Percentiles rank a stretch among this genome's conserved stretches.
These are phyloP conservation scores for Neophaeococcomyces aloes DNA, from an alignment of 2,329 filamentous ascomycete species.

Conservation along the genomic window DNA sequence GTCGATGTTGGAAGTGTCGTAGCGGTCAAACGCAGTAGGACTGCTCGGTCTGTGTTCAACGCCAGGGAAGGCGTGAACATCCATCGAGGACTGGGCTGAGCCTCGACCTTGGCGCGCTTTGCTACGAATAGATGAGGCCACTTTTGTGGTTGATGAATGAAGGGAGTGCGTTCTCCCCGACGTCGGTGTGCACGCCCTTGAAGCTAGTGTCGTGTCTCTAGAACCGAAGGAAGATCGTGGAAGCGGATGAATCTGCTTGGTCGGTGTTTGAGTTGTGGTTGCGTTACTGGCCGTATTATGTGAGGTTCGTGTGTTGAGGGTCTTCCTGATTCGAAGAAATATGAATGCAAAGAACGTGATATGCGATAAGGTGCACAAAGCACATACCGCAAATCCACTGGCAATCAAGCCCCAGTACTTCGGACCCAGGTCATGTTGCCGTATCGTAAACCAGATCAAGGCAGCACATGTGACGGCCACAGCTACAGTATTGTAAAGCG, in stretches of 20 bases:
- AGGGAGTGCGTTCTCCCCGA: constrained; percentile 12
- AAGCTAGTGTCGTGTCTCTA: constrained; percentile 18
- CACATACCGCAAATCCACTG: constrained; percentile 19
- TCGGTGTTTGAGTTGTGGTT: constrained; percentile 13
- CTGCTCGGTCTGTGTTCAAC: constrained; percentile 11
- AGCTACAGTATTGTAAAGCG: constrained; percentile 7
- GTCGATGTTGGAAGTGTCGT: constrained; percentile 21
- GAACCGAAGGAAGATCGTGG: constrained; percentile 17
- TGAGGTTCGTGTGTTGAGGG: constrained; percentile 11
- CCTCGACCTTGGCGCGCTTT: constrained; percentile 13
- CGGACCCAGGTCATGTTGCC: constrained; percentile 11
- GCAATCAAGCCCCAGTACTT: constrained; percentile 11
- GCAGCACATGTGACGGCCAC: constrained; percentile 12
- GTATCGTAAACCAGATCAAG: constrained; percentile 16
- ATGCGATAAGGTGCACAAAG: constrained; percentile 9
- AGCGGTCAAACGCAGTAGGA: constrained; percentile 7
- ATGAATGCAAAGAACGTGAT: constrained; percentile 14
- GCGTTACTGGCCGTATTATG: constrained; percentile 14
- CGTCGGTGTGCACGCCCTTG: constrained; percentile 19
- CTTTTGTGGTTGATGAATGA: constrained; percentile 16
- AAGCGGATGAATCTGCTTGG: constrained; percentile 9
- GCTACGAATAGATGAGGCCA: constrained; percentile 11
- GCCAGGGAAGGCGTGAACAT: constrained; percentile 14
- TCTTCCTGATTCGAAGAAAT: constrained; percentile 13
- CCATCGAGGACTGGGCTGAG: constrained; percentile 19